Percentiles rank a stretch among this genome's conserved stretches.
Conservation (phyloP, 768 basidiomycete genomes). For the Rhizopogon vulgaris region DNA sequence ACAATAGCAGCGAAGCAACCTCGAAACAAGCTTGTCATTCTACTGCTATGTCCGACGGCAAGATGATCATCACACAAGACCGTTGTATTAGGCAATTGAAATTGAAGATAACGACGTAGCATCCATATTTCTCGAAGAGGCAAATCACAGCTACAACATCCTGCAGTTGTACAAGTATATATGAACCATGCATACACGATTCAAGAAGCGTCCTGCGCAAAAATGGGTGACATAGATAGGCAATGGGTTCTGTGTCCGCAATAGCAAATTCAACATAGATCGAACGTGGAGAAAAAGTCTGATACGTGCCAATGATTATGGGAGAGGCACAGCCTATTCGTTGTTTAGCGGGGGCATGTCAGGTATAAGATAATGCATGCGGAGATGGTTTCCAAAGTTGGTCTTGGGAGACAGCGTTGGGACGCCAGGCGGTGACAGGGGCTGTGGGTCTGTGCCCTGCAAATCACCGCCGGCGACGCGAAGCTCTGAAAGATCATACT, state of each 20-base stretch:
- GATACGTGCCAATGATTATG: neutral
- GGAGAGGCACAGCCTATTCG: conserved; percentile 14
- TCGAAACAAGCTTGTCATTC: neutral
- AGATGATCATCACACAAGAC: neutral
- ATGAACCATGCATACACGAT: neutral
- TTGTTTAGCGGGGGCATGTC: conserved; percentile 41
- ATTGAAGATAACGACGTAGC: conserved; percentile 9
- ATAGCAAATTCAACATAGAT: neutral
- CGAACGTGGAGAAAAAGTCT: neutral
- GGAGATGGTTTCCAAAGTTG: conserved; percentile 40
- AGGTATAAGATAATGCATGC: conserved; percentile 54
- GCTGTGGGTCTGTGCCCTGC: conserved; percentile 12
- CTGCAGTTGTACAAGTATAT: neutral
- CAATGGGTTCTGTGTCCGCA: neutral
- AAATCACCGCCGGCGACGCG: conserved; percentile 19
- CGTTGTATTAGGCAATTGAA: conserved; percentile 6
- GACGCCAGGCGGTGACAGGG: neutral
- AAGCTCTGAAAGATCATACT: conserved; percentile 33
- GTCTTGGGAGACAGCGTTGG: conserved; percentile 32
- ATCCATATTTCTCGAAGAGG: neutral
- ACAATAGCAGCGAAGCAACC: neutral
- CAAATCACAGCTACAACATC: neutral
- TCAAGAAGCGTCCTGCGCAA: neutral
- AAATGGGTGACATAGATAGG: neutral
- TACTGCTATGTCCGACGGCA: neutral